A percentile compares a stretch with the other conserved stretches of the same genome.
Conservation (phyloP, 352 stramenopile species). For the Globisporangium lucens region DNA sequence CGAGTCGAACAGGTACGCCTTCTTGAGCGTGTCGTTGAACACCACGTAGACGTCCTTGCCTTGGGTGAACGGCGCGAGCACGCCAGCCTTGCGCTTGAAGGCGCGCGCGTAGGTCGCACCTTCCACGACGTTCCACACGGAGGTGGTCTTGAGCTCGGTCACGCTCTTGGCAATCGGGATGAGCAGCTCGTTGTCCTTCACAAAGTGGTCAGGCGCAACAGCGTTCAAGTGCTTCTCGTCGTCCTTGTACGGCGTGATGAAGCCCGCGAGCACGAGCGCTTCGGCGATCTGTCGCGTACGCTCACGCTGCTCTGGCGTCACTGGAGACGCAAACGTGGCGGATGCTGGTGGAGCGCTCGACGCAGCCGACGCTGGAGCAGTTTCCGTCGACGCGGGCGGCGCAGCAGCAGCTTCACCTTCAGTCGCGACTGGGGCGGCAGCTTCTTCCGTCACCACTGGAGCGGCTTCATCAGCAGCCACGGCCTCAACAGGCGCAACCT, state of each 20-base stretch:
- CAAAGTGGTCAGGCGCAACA: neutral
- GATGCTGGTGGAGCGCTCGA: neutral
- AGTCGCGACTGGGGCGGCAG: neutral
- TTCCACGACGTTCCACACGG: neutral
- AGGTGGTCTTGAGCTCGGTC: neutral
- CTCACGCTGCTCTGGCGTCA: neutral
- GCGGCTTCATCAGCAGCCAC: neutral
- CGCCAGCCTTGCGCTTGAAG: conserved; percentile 57
- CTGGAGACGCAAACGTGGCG: neutral
- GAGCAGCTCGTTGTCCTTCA: conserved; percentile 7
- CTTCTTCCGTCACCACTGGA: neutral
- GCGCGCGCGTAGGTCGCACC: neutral
- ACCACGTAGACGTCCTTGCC: conserved; percentile 52
- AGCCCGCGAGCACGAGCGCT: conserved; percentile 7
- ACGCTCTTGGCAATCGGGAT: conserved; percentile 5
- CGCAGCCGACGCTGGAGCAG: neutral
- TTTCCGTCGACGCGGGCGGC: neutral
- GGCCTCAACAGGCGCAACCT: neutral
- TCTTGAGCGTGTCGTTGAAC: conserved; percentile 10
- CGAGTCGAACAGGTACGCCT: conserved; percentile 10
- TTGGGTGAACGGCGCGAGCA: conserved; percentile 50
- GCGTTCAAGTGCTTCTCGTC: conserved; percentile 8
- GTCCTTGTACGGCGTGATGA: conserved; percentile 12
- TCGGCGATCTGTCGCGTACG: conserved; percentile 5
- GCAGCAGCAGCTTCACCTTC: neutral